Evolutionary conservation across 2,329 filamentous ascomycete species (phyloP), one percentile per base, ranked within the genome.

Genomic region (Metarhizium album): DNA sequence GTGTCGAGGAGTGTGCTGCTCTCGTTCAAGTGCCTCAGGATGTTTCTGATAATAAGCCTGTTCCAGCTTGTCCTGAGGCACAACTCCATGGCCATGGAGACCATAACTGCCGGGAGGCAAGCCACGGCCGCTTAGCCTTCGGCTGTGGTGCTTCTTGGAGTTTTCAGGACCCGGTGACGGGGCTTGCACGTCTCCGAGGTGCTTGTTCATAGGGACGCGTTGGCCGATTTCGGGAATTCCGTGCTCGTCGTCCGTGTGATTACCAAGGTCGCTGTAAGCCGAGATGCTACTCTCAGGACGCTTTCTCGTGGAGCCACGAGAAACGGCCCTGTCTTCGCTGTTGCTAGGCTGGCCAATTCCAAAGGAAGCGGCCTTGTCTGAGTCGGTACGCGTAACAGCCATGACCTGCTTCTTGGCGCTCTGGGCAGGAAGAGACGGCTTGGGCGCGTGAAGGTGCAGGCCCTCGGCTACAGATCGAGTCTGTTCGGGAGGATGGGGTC

Each of bases 171-270:
- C 79, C 1, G 90, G 90, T 2, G 90, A 93, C 2, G 93, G 93
- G 14, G 93, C 93, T 70, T 98, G 93, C 9, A 97, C 93, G 64
- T 97, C 91, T 54, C 93, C 93, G 42, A 93, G 87, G 64, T 93
- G 82, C 49, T 84, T 86, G 64, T 93, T 86, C 87, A 98, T 93
- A 47, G 93, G 93, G 38, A 98, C 91, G 62, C 90, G 86, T 61
- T 87, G 82, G 46, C 91, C 91, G 58, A 96, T 93, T 64, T 94
- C 87, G 2, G 90, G 90, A 59, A 96, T 95, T 22, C 90, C 91
- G 50, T 90, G 83, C 56, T 93, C 87, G 45, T 91, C 86, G 18
- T 85, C 85, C 40, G 70, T 63, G 55, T 83, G 70, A 40, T 61
- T 59, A 22, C 67, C 68, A 45, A 75, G 73, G 51, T 74, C 73